Evolutionary conservation across 352 stramenopile species (phyloP).

Genomic region (Pythium apleroticum): DNA sequence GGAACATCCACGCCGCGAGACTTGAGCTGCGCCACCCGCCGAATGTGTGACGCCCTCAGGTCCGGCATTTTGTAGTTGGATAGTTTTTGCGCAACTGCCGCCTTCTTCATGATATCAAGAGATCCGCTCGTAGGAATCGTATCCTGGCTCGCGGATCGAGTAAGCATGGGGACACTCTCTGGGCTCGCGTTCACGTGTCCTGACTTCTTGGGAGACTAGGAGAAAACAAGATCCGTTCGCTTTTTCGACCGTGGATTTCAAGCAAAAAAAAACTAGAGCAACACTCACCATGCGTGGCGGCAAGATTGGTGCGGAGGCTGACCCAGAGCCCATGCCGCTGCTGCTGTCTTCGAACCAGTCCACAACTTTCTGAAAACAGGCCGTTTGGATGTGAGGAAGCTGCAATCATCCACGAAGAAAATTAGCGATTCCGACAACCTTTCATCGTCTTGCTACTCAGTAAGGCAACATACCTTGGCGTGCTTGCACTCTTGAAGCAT

Average conservation of each 20-base stretch:
- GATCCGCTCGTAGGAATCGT: constrained; percentile 8
- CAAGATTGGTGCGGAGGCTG: constrained; percentile 45
- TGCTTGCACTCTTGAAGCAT: constrained; percentile 55
- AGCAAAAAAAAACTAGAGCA: neutral
- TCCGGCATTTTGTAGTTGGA: constrained; percentile 67
- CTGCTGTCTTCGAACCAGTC: constrained; percentile 59
- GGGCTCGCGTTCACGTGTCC: neutral
- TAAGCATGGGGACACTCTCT: neutral
- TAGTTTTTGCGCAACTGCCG: constrained; percentile 27
- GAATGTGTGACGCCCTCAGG: constrained; percentile 63
- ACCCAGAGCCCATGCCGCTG: constrained; percentile 26
- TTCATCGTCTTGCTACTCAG: neutral
- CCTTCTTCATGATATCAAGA: constrained; percentile 20
- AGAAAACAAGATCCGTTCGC: too few relatives aligned
- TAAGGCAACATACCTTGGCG: constrained; percentile 46
- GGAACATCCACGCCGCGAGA: constrained; percentile 37
- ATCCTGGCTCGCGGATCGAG: constrained; percentile 30
- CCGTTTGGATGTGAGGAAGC: constrained; percentile 44
- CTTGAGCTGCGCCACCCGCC: constrained; percentile 57
- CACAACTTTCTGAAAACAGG: constrained; percentile 49
- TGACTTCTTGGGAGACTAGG: constrained; percentile 50
- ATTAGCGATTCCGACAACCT: neutral
- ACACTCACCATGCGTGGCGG: constrained; percentile 50
- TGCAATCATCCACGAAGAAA: constrained; percentile 19
- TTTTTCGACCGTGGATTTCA: too few relatives aligned